Percentiles rank a stretch among this genome's conserved stretches.
Evolutionary conservation across 1,284 basidiomycete genomes (phyloP).

Genomic region (Cryptococcus sp.): DNA sequence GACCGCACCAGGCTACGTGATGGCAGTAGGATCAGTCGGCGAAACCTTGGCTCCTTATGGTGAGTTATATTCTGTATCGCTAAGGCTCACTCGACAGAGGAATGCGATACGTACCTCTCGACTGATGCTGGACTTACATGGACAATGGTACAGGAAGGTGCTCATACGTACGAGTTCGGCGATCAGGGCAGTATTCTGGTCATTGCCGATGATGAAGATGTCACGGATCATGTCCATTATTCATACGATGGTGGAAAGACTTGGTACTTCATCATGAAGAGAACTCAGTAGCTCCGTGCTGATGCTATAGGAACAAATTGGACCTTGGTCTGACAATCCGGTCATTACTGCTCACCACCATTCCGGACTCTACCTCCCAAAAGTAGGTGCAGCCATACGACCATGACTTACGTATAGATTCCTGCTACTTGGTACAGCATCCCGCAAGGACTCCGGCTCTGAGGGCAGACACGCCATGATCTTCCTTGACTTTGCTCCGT

Average conservation of each 20-base stretch:
- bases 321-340: constrained; percentile 68
- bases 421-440: constrained; percentile 71
- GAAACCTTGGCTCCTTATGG: constrained; percentile 65
- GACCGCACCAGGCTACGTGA: constrained; percentile 85
- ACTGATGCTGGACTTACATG: constrained; percentile 84
- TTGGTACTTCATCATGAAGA: constrained; percentile 61
- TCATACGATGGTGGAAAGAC: constrained; percentile 77
- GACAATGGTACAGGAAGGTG: constrained; percentile 69
- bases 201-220: constrained; percentile 78
- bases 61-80: constrained; percentile 5
- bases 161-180: constrained; percentile 94
- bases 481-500: constrained; percentile 76
- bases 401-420: constrained; percentile 43
- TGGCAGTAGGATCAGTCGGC: constrained; percentile 91
- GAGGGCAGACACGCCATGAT: constrained; percentile 67
- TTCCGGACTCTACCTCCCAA: constrained; percentile 88
- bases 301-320: constrained; percentile 60
- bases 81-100: constrained; percentile 46
- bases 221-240: constrained; percentile 69
- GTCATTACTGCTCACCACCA: constrained; percentile 71
- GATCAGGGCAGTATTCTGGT: constrained; percentile 81
- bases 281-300: neutral
- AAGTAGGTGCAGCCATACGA: constrained; percentile 53
- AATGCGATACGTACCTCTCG: constrained; percentile 90
- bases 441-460: constrained; percentile 57